A percentile compares a stretch with the other conserved stretches of the same genome.
Conservation (phyloP, 257 asterid species). For the Knoxia roxburghii region DNA sequence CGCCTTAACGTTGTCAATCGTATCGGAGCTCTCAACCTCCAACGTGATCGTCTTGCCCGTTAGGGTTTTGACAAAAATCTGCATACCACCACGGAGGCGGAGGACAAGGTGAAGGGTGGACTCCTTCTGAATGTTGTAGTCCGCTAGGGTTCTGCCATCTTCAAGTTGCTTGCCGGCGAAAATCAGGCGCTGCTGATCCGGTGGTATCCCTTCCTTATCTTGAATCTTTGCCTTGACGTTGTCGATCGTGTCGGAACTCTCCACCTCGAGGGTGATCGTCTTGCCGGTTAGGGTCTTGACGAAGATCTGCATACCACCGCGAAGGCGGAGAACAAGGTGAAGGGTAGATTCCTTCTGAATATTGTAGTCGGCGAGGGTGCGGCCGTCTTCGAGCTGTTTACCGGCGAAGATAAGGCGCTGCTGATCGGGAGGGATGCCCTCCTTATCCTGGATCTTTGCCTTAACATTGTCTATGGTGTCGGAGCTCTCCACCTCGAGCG, state of each 20-base stretch:
- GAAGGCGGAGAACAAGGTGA: constrained; percentile 15
- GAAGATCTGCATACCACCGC: constrained; percentile 19
- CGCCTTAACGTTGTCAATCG: constrained; percentile 11
- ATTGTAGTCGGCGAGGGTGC: constrained; percentile 14
- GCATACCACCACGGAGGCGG: constrained; percentile 16
- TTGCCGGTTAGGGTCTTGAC: constrained; percentile 17
- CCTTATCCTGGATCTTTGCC: constrained; percentile 17
- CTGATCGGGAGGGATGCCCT: constrained; percentile 16
- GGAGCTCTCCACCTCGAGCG: constrained; percentile 19
- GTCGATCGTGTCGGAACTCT: constrained; percentile 15
- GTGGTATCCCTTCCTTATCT: constrained; percentile 21
- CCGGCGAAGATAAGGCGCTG: constrained; percentile 19
- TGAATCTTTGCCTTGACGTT: constrained; percentile 15
- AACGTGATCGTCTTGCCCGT: constrained; percentile 14
- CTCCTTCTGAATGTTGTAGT: constrained; percentile 16
- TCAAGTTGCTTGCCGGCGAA: constrained; percentile 18
- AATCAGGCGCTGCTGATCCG: constrained; percentile 13
- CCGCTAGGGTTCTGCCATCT: constrained; percentile 16
- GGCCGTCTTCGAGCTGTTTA: constrained; percentile 15
- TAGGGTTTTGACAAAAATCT: constrained; percentile 15
- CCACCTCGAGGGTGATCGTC: constrained; percentile 17
- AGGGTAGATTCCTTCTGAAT: constrained; percentile 19
- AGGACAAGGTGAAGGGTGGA: constrained; percentile 12
- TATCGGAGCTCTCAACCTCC: constrained; percentile 16
- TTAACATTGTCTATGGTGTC: constrained; percentile 16